Base-by-base conservation (phyloP, 768 basidiomycete species). In the Lactarius tabidus region DNA sequence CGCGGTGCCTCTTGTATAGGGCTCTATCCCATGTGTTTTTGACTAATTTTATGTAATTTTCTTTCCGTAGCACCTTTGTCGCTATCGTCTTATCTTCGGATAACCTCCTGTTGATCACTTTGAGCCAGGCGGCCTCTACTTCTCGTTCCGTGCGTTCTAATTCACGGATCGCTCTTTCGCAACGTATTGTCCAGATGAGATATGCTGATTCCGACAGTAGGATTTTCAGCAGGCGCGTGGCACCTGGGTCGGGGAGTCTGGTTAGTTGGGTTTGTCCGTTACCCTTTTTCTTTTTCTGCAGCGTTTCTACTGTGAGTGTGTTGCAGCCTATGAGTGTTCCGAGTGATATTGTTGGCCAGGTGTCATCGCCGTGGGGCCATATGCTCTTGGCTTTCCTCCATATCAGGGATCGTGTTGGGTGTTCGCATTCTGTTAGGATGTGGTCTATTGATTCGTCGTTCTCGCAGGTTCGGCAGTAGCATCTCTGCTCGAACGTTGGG, bases 401-500 rank as follows among this genome's bases (percentile, higher is more conserved):
- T 43, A 43, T n/a, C n/a, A n/a, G n/a, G n/a, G n/a, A n/a, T n/a
- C n/a, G 6, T 1, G 7, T 18, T 43, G 17, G 7, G 6, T 20
- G 2, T 18, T 2, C 3, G 6, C 73, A 74, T 1, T 64, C 12
- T 0, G 43, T 57, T 0, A 74, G 64, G 6, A 74, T 72, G 55
- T 75, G 74, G 0, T 43, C 60, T 54, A 73, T 63, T 0, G 67
- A 63, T 8, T 75, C 73, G 5, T 20, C 4, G 0, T 4, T 1
- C 15, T 20, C 17, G 36, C 62, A 63, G 2, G 1, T 17, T 2
- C 1, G 3, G 39, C 39, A 41, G 17, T 31, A 31, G 20, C 38
- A n/a, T 1, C 48, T 12, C 0, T 6, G 1, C 33, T 63, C 36
- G 1, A 38, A 12, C 1, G 12, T 23, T 1, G n/a, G n/a, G n/a